Evolutionary conservation across 2,329 filamentous ascomycete species (phyloP).

Genomic region (Cadophora gregata): DNA sequence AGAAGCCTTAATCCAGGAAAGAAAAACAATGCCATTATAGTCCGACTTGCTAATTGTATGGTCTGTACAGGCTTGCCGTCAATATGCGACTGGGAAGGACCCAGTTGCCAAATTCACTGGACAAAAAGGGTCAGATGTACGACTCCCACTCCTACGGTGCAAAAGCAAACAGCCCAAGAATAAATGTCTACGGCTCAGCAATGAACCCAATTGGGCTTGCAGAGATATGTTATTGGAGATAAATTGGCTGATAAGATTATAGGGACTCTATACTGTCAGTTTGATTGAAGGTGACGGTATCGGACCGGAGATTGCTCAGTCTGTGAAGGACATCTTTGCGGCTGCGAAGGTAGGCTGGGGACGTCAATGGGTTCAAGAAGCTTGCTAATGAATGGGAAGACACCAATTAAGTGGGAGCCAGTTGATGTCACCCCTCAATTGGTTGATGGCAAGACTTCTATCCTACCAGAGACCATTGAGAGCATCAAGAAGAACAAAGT

Average conservation of each 20-base stretch:
- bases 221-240: slow-evolving; percentile 3
- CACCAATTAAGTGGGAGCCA: slow-evolving; percentile 95
- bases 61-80: slow-evolving; percentile 56
- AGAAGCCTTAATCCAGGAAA: slow-evolving; percentile 41
- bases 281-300: slow-evolving; percentile 99
- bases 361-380: slow-evolving; percentile 16
- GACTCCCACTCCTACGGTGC: slow-evolving; percentile 46
- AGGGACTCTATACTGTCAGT: slow-evolving; percentile 96
- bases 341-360: slow-evolving; percentile 77
- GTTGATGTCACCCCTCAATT: slow-evolving; percentile 94
- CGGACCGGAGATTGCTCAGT: slow-evolving; percentile 95
- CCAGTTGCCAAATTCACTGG: slow-evolving; percentile 94
- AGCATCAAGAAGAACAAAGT: slow-evolving; percentile 96
- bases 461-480: slow-evolving; percentile 89
- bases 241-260: slow-evolving; percentile 35
- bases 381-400: slow-evolving; percentile 54
- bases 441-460: slow-evolving; percentile 94
- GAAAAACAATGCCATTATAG: neutral
- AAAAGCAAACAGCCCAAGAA: slow-evolving; percentile 44
- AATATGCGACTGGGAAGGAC: slow-evolving; percentile 67
- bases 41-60: slow-evolving; percentile 32
- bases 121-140: slow-evolving; percentile 84
- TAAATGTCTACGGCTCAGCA: slow-evolving; percentile 25
- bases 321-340: slow-evolving; percentile 98
- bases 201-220: slow-evolving; percentile 37